Evolutionary conservation across 208 protist species (phyloP).

Genomic region (Novymonas esmeraldas): DNA sequence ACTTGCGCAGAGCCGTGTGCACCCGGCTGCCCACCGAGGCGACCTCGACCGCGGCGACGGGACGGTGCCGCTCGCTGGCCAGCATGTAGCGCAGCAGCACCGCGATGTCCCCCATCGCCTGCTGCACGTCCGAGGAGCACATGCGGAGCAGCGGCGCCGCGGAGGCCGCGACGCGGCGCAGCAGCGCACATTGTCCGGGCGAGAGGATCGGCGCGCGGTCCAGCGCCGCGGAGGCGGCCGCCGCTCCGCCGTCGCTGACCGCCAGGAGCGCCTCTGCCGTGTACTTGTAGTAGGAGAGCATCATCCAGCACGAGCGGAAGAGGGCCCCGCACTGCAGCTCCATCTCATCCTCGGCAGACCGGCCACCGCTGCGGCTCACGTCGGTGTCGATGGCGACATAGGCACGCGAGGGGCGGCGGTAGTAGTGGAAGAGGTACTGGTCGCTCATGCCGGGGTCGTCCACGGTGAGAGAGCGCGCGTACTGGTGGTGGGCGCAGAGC

Average conservation of each 20-base stretch:
- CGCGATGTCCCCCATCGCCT: conserved; percentile 68
- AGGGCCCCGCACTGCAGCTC: conserved; percentile 33
- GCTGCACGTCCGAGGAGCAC: conserved; percentile 81
- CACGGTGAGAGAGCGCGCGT: conserved; percentile 44
- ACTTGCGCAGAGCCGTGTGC: conserved; percentile 15
- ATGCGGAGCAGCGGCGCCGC: conserved; percentile 76
- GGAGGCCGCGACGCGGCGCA: conserved; percentile 64
- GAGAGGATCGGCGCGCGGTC: conserved; percentile 29
- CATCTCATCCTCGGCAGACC: conserved; percentile 28
- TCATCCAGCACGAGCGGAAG: conserved; percentile 83
- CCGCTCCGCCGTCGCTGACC: conserved; percentile 17
- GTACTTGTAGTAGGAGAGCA: conserved; percentile 81
- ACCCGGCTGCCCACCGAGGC: conserved; percentile 12
- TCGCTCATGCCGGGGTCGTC: conserved; percentile 46
- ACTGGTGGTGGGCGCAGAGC: conserved; percentile 61
- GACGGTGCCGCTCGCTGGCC: conserved; percentile 16
- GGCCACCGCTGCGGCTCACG: conserved; percentile 1
- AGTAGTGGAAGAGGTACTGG: conserved; percentile 58
- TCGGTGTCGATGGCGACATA: conserved; percentile 21
- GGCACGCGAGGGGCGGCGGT: conserved; percentile 45
- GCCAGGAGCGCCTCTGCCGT: conserved; percentile 52
- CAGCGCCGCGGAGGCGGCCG: background rate
- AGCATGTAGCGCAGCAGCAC: conserved; percentile 58
- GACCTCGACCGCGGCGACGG: conserved; percentile 23
- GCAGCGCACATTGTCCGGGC: conserved; percentile 40